These are phyloP conservation scores for Chytriomyces confervae DNA, from an alignment of 192 early-diverging fungal genomes.

Conservation along the genomic window DNA sequence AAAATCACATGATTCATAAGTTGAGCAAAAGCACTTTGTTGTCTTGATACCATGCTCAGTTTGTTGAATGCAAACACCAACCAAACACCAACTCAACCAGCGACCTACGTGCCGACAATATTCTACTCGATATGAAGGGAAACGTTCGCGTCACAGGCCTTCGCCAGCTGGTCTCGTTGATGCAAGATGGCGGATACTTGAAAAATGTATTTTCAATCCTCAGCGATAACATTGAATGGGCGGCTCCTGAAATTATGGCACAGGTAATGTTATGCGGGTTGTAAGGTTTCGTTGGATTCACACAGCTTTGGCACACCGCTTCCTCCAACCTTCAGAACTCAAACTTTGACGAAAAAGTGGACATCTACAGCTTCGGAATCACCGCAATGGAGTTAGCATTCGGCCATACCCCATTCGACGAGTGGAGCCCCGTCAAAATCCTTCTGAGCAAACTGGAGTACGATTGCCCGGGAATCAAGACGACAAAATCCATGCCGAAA, in stretches of 20 bases:
- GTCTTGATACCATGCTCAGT: background rate
- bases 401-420: constrained; percentile 61
- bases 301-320: background rate
- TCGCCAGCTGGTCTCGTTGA: constrained; percentile 53
- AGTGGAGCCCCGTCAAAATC: constrained; percentile 52
- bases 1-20: constrained; percentile 68
- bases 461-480: constrained; percentile 51
- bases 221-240: constrained; percentile 66
- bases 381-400: constrained; percentile 64
- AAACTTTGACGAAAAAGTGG: constrained; percentile 56
- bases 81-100: constrained; percentile 27
- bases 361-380: constrained; percentile 67
- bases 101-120: constrained; percentile 64
- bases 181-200: constrained; percentile 47
- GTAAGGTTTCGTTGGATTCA: background rate
- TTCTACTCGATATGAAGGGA: constrained; percentile 58
- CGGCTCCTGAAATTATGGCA: constrained; percentile 65
- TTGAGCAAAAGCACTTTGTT: constrained; percentile 3
- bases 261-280: constrained; percentile 41
- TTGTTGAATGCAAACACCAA: background rate
- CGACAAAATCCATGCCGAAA: constrained; percentile 48
- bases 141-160: constrained; percentile 60
- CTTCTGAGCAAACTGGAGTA: constrained; percentile 58
- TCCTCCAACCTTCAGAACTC: constrained; percentile 42
- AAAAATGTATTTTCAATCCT: constrained; percentile 58